Percentiles rank a stretch among this genome's conserved stretches.
These are phyloP conservation scores for Ochetophila trinervis DNA, from an alignment of 306 rosid genomes.

Conservation along the genomic window DNA sequence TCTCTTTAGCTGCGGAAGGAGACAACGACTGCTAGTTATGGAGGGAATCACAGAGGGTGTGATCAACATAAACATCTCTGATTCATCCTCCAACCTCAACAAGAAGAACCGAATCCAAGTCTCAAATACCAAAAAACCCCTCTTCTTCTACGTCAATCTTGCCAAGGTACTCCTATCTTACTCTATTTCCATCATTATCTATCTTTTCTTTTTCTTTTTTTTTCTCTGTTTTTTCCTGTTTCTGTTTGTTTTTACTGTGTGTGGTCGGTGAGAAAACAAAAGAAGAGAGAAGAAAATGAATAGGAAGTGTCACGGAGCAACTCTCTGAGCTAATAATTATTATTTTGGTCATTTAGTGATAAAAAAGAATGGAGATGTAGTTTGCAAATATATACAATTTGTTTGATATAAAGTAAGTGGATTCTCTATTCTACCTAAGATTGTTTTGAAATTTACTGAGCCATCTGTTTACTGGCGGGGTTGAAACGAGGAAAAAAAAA, in stretches of 20 bases:
- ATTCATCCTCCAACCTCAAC: conserved; percentile 17
- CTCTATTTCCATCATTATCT: not conserved
- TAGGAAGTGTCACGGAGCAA: too few relatives aligned
- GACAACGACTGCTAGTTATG: conserved; percentile 19
- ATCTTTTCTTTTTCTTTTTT: not conserved
- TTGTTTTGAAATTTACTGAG: too few relatives aligned
- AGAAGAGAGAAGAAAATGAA: too few relatives aligned
- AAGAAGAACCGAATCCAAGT: conserved; percentile 80
- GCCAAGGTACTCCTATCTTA: conserved; percentile 44
- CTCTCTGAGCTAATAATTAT: too few relatives aligned
- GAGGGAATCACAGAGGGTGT: conserved; percentile 58
- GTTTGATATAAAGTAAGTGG: too few relatives aligned
- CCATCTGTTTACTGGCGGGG: too few relatives aligned
- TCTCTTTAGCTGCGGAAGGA: not conserved
- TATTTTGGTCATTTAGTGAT: too few relatives aligned
- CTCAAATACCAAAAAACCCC: conserved; percentile 72
- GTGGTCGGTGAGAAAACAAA: too few relatives aligned
- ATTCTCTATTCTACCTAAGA: too few relatives aligned
- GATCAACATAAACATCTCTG: conserved; percentile 45
- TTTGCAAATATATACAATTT: too few relatives aligned
- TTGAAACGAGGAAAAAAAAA: too few relatives aligned
- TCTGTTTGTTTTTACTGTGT: not conserved
- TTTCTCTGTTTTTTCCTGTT: not conserved
- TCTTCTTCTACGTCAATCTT: conserved; percentile 69
- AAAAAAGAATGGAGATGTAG: too few relatives aligned